phyloP scores from a whole-genome alignment of 805 yeast species.

The Clavispora asparagi region DNA sequence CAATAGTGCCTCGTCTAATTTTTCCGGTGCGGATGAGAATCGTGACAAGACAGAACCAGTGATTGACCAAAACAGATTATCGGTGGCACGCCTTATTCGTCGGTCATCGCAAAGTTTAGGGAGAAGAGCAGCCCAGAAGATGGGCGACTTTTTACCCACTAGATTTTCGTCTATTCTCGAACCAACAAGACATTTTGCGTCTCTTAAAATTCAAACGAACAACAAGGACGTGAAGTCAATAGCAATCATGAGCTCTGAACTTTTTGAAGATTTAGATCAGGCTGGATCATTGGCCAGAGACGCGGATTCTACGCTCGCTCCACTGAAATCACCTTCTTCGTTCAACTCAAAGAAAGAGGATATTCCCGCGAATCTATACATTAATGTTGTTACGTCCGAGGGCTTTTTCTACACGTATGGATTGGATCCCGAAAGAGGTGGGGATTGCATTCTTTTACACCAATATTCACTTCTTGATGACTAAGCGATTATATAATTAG shows the following conservation, averaged over 20 bases:
- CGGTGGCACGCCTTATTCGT: slow-evolving; percentile 71
- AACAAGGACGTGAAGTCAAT: slow-evolving; percentile 38
- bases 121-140: slow-evolving; percentile 76
- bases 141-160: slow-evolving; percentile 83
- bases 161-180: slow-evolving; percentile 79
- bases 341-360: slow-evolving; percentile 6
- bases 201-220: slow-evolving; percentile 54
- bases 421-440: slow-evolving; percentile 83
- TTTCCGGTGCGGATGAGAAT: slow-evolving; percentile 14
- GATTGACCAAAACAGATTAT: slow-evolving; percentile 63
- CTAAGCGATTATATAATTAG: neutral
- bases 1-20: slow-evolving; percentile 28
- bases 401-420: slow-evolving; percentile 81
- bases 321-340: slow-evolving; percentile 1
- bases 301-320: neutral
- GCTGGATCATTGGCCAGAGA: slow-evolving; percentile 10
- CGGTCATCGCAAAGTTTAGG: slow-evolving; percentile 76
- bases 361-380: slow-evolving; percentile 33
- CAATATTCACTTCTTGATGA: slow-evolving; percentile 55
- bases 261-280: slow-evolving; percentile 28
- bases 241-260: slow-evolving; percentile 39
- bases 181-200: slow-evolving; percentile 89
- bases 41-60: slow-evolving; percentile 49
- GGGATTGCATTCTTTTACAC: slow-evolving; percentile 77
- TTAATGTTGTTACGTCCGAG: slow-evolving; percentile 71